Base-by-base conservation (phyloP, 371 early-diverging fungal genomes). In the Sporodiniella umbellata region DNA sequence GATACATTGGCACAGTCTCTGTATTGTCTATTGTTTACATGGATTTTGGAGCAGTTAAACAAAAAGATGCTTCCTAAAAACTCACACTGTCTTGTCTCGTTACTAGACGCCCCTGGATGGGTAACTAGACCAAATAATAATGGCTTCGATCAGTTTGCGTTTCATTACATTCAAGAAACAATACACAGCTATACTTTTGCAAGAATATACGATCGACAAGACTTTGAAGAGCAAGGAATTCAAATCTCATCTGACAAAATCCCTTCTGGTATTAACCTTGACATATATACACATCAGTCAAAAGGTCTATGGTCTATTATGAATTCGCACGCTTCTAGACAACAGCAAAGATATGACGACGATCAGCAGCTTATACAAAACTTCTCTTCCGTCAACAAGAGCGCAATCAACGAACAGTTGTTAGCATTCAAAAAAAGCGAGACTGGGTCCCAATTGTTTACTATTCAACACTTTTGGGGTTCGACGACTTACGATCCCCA, bases 41-140 rank as follows among this genome's bases (percentile, higher is more conserved):
- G 94, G 89, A 54, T 96, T 19, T 76, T 91, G 12, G 95, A 93
- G 58, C 86, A 87, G 54, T 78, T 93, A 58, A 95, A 95, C 68
- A 62, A 72, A 5, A 81, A 84, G 11, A 68, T 94, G 25, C 68
- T 79, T 46, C 72, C 71, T n/a, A 76, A 81, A 24, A 81, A 82
- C 4, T 60, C 79, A 19, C 72, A 79, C 37, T 83, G 88, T 57
- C 80, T 86, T 46, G 77, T 92, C 24, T 81, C 83, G 5, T 55
- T 90, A 5, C 57, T 89, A 40, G 88, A 90, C 51, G 68, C 81
- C 45, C 77, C 82, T 14, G 88, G 88, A 1, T 60, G 60, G 60
- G 26, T 53, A 4, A 19, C 46, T 19, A 33, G 21, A 14, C 42
- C 53, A 10, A 43, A 38, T 8, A 43, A 47, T 15, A 31, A n/a